Conservation (phyloP, 495 filamentous ascomycete species). For the Xylaria acuta region DNA sequence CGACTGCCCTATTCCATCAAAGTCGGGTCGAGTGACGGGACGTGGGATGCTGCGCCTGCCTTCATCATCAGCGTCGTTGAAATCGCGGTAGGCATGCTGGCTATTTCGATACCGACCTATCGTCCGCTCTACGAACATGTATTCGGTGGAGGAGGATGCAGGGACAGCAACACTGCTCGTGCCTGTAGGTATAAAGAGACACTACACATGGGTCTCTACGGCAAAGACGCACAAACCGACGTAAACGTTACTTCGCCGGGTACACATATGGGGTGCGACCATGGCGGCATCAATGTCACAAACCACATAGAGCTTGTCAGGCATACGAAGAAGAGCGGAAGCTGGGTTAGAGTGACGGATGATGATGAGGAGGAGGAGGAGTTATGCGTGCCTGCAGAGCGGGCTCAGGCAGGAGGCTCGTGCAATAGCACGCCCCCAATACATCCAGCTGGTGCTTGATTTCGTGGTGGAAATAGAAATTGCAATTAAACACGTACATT, state of each 20-base stretch:
- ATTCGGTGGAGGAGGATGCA: neutral
- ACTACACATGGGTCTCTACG: constrained; percentile 18
- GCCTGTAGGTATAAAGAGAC: constrained; percentile 17
- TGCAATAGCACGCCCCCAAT: neutral
- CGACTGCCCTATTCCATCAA: constrained; percentile 24
- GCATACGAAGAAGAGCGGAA: constrained; percentile 25
- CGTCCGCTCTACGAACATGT: constrained; percentile 21
- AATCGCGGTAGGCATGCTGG: constrained; percentile 25
- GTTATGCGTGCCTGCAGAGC: neutral
- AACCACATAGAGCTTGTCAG: constrained; percentile 31
- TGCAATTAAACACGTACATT: constrained; percentile 5
- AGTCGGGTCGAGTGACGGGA: constrained; percentile 20
- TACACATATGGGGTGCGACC: constrained; percentile 9
- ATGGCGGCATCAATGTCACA: constrained; percentile 27
- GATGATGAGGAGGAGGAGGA: constrained; percentile 28
- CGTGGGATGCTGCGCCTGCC: constrained; percentile 22
- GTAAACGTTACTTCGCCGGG: constrained; percentile 24
- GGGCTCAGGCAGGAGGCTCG: neutral
- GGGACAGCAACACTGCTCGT: neutral
- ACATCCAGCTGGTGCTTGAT: neutral
- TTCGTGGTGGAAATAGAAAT: neutral
- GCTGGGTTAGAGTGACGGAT: constrained; percentile 29
- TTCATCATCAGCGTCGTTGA: constrained; percentile 22
- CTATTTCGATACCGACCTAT: constrained; percentile 29
- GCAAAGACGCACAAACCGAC: constrained; percentile 3